phyloP scores from a whole-genome alignment of 176 grass and related monocot genomes.

The Dactylis glomerata region DNA sequence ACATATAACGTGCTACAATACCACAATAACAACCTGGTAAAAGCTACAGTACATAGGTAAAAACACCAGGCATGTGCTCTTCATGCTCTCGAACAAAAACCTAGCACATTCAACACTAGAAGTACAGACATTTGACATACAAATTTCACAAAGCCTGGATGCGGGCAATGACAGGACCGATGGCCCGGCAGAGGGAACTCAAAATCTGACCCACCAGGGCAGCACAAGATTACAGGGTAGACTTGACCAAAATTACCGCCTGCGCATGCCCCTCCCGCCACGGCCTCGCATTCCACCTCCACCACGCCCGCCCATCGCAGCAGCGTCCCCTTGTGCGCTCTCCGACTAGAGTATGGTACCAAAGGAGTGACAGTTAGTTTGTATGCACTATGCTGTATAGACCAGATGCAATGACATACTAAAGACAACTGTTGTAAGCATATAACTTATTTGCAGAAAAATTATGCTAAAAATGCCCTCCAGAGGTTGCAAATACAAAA shows the following conservation, averaged over 20 bases:
- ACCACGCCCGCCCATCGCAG: slow-evolving; percentile 82
- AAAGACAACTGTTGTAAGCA: background rate
- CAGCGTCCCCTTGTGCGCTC: slow-evolving; percentile 91
- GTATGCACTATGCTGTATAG: background rate
- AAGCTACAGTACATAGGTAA: background rate
- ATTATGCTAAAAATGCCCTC: too few species aligned
- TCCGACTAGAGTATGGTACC: slow-evolving; percentile 52
- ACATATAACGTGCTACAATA: background rate
- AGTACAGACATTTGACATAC: background rate
- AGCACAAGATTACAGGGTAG: background rate
- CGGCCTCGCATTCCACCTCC: slow-evolving; percentile 69
- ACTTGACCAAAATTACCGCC: slow-evolving; percentile 30
- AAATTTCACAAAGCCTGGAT: background rate
- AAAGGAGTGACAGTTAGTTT: background rate
- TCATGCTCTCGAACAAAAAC: background rate
- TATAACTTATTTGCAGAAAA: too few species aligned
- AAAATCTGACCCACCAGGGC: background rate
- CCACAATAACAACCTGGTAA: background rate
- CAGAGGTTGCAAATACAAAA: too few species aligned
- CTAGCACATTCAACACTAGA: background rate
- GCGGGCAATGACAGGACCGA: background rate
- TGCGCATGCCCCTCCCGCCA: slow-evolving; percentile 89
- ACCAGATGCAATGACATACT: background rate
- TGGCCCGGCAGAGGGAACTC: background rate
- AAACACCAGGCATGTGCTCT: background rate